These are phyloP conservation scores for Dryas octopetala DNA, from an alignment of 306 rosid genomes.

Conservation along the genomic window DNA sequence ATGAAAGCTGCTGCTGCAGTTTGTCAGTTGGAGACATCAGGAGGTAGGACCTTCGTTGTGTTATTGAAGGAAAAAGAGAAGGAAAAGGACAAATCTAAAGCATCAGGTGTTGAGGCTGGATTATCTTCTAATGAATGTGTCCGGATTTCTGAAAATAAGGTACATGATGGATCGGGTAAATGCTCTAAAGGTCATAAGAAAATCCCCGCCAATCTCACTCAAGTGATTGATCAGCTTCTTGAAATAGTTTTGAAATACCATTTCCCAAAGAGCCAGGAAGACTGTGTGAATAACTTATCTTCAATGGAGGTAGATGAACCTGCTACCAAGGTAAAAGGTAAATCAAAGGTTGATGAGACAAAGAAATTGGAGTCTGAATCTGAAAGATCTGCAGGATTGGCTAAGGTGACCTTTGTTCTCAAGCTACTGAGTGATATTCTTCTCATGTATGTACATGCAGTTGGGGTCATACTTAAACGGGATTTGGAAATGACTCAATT, in stretches of 20 bases:
- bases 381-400: constrained; percentile 85
- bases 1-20: constrained; percentile 90
- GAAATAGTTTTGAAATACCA: constrained; percentile 89
- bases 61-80: constrained; percentile 80
- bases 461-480: constrained; percentile 85
- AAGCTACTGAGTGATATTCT: constrained; percentile 92
- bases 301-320: constrained; percentile 95
- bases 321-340: constrained; percentile 84
- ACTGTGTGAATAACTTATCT: constrained; percentile 44
- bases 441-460: constrained; percentile 92
- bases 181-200: constrained; percentile 82
- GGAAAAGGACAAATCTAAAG: constrained; percentile 82
- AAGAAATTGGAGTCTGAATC: constrained; percentile 61
- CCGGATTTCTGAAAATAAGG: constrained; percentile 76
- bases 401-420: constrained; percentile 90
- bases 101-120: constrained; percentile 62
- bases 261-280: constrained; percentile 51
- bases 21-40: constrained; percentile 92
- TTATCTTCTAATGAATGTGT: constrained; percentile 71
- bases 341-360: constrained; percentile 81
- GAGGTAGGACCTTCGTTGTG: constrained; percentile 79
- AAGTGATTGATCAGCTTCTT: constrained; percentile 94
- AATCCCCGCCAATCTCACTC: constrained; percentile 86
- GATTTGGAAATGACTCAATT: constrained; percentile 88
- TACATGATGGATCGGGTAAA: constrained; percentile 77